Conservation (phyloP, 768 basidiomycete species). For the Pleurotus ostreatus region DNA sequence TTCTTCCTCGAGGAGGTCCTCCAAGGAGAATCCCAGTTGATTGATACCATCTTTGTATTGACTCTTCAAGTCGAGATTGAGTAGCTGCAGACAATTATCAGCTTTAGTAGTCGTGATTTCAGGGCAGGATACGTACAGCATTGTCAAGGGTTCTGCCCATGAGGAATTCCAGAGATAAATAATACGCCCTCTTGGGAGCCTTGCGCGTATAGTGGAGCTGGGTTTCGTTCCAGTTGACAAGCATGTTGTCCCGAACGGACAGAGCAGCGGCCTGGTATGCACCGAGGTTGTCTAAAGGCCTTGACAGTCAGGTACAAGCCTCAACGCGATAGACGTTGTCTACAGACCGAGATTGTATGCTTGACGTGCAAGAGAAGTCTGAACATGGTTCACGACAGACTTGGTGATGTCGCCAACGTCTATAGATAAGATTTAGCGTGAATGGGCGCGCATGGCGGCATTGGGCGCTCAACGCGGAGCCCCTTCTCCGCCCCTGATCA, state of each 20-base stretch:
- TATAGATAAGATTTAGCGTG: constrained; percentile 20
- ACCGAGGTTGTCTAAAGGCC: constrained; percentile 58
- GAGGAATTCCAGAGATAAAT: constrained; percentile 91
- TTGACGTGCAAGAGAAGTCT: constrained; percentile 87
- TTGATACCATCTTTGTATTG: constrained; percentile 64
- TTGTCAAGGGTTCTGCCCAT: constrained; percentile 81
- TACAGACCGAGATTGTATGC: constrained; percentile 75
- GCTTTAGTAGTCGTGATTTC: constrained; percentile 38
- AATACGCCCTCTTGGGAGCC: constrained; percentile 87
- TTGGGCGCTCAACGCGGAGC: constrained; percentile 8
- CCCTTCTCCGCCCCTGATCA: background rate
- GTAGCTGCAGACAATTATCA: constrained; percentile 44
- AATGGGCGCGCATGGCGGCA: background rate
- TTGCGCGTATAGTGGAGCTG: constrained; percentile 76
- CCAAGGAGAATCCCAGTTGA: constrained; percentile 85
- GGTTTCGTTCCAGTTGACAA: constrained; percentile 88
- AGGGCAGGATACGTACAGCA: constrained; percentile 46
- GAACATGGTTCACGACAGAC: constrained; percentile 79
- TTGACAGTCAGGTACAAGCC: background rate
- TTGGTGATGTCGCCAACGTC: constrained; percentile 62
- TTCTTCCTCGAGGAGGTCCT: constrained; percentile 84
- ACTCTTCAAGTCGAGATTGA: constrained; percentile 85
- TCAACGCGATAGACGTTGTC: constrained; percentile 1
- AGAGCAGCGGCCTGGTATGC: constrained; percentile 92
- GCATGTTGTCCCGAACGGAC: constrained; percentile 82